Percentiles rank a stretch among this genome's conserved stretches.
Evolutionary conservation across 2,329 filamentous ascomycete genomes (phyloP).

Genomic region (Cytospora leucostoma): DNA sequence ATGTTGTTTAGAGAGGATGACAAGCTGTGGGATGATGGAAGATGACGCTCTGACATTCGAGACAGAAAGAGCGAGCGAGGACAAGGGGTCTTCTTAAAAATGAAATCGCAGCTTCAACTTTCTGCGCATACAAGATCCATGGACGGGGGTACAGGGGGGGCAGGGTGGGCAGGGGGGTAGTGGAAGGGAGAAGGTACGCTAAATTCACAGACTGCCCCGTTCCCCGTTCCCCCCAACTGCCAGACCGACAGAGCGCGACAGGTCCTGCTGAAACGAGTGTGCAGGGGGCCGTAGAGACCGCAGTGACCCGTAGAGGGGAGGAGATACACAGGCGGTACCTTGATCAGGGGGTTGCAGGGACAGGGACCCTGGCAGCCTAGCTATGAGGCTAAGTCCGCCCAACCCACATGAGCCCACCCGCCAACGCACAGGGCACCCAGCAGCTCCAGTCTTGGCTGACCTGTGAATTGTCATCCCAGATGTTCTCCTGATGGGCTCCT

Average conservation of each 20-base stretch:
- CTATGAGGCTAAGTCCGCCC: slow-evolving; percentile 10
- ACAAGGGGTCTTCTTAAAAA: slow-evolving; percentile 30
- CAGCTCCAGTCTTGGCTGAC: not conserved
- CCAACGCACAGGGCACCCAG: slow-evolving; percentile 21
- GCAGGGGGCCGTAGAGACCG: slow-evolving; percentile 23
- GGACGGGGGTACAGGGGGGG: not conserved
- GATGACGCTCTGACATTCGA: slow-evolving; percentile 21
- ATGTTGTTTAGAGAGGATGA: slow-evolving; percentile 14
- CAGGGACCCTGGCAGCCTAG: not conserved
- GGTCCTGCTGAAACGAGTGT: slow-evolving; percentile 26
- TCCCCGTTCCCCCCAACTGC: slow-evolving; percentile 18
- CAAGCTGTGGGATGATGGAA: slow-evolving; percentile 10
- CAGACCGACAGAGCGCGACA: slow-evolving; percentile 24
- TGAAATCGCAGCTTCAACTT: slow-evolving; percentile 18
- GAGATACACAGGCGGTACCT: slow-evolving; percentile 25
- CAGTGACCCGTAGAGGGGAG: not conserved
- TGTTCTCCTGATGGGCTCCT: not conserved
- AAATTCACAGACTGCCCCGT: slow-evolving; percentile 3
- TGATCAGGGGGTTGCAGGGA: slow-evolving; percentile 15
- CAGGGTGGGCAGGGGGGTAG: not conserved
- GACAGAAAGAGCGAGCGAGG: slow-evolving; percentile 24
- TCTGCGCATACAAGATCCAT: not conserved
- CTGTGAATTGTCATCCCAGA: not conserved
- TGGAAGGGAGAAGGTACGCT: slow-evolving; percentile 3
- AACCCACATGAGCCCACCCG: slow-evolving; percentile 14